Conservation (phyloP, 805 yeast species). For the Saccharomycopsis fodiens region DNA sequence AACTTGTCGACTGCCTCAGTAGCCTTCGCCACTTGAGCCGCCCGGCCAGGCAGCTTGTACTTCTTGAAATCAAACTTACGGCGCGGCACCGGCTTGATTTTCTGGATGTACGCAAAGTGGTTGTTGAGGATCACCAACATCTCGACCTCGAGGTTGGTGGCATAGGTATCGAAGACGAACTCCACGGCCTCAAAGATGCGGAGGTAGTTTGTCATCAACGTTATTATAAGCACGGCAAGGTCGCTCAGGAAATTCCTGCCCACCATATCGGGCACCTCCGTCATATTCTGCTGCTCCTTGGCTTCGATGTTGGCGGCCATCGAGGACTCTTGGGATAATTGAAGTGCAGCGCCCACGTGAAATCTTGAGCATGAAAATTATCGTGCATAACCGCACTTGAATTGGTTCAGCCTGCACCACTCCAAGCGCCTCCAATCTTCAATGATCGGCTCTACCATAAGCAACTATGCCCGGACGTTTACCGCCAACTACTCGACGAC, state of each 20-base stretch:
- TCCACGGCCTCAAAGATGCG: not conserved
- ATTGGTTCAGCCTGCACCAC: no score
- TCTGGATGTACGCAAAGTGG: not conserved
- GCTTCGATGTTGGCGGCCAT: no score
- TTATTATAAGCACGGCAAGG: not conserved
- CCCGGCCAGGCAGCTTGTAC: not conserved
- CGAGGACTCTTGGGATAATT: no score
- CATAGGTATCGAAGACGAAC: not conserved
- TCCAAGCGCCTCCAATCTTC: no score
- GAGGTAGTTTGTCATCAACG: not conserved
- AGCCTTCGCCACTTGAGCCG: not conserved
- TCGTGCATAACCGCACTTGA: no score
- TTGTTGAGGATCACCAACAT: not conserved
- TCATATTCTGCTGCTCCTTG: no score
- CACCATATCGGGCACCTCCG: no score
- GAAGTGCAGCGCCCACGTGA: no score
- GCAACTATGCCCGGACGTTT: not conserved
- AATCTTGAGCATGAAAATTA: no score
- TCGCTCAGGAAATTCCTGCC: no score
- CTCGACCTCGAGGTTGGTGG: not conserved
- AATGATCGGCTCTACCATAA: not conserved
- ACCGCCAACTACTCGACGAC: conserved; percentile 21
- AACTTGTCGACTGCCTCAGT: not conserved
- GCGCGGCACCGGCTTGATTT: not conserved
- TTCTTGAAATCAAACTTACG: not conserved